phyloP scores from a whole-genome alignment of 225 moss, liverwort and hornwort species.

The Pseudisothecium myosuroides region DNA sequence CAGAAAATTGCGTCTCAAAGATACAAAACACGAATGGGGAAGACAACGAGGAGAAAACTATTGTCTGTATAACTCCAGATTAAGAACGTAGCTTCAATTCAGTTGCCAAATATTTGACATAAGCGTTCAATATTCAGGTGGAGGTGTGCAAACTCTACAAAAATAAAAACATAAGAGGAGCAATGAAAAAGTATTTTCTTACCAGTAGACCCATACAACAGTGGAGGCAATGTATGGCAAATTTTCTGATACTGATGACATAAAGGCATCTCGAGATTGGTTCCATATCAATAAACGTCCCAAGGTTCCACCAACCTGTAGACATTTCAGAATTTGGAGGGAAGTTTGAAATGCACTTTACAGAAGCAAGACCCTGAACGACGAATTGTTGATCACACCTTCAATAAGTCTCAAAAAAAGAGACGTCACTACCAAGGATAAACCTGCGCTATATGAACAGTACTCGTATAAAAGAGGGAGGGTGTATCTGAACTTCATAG shows the following conservation, averaged over 20 bases:
- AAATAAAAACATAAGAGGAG: neutral
- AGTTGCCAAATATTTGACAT: neutral
- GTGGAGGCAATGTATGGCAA: conserved; percentile 62
- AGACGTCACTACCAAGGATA: neutral
- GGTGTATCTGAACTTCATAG: neutral
- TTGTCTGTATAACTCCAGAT: neutral
- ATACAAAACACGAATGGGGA: neutral
- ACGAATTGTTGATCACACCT: neutral
- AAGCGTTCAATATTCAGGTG: neutral
- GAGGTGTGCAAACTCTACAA: neutral
- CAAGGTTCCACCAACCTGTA: conserved; percentile 86
- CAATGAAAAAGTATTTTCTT: neutral
- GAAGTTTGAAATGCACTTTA: neutral
- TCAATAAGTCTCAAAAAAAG: neutral
- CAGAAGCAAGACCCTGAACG: neutral
- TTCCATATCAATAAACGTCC: conserved; percentile 57
- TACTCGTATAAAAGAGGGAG: neutral
- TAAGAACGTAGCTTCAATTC: neutral
- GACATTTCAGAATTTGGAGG: neutral
- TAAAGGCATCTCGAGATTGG: conserved; percentile 48
- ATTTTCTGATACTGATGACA: conserved; percentile 61
- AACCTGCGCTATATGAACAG: neutral
- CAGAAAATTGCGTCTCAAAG: neutral
- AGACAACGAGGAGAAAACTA: neutral
- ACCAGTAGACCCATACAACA: conserved; percentile 92